Evolutionary conservation across 306 rosid genomes (phyloP).

Genomic region (Glycine soja): DNA sequence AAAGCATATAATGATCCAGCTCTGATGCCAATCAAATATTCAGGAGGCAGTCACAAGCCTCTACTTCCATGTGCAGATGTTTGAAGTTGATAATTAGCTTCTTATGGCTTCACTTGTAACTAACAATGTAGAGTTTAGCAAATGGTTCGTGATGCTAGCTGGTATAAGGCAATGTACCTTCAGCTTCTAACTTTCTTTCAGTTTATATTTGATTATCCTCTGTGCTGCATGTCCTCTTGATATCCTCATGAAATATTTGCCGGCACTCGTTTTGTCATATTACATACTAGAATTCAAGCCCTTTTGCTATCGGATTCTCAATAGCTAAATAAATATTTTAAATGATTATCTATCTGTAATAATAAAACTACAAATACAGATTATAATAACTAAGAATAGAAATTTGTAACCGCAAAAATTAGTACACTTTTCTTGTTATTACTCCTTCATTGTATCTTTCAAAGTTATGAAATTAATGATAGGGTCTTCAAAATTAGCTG

Average conservation of each 20-base stretch:
- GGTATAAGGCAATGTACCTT: neutral
- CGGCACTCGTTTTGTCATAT: neutral
- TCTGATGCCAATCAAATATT: conserved; percentile 56
- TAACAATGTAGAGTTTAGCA: conserved; percentile 22
- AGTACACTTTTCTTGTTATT: neutral
- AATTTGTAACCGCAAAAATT: neutral
- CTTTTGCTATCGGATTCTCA: neutral
- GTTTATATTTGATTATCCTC: conserved; percentile 5
- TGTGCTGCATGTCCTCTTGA: neutral
- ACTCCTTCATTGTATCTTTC: neutral
- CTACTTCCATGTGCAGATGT: conserved; percentile 54
- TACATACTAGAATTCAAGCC: neutral
- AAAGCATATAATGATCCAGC: conserved; percentile 75
- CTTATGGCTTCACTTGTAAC: conserved; percentile 7
- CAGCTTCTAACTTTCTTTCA: conserved; percentile 8
- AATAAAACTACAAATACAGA: neutral
- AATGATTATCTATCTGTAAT: neutral
- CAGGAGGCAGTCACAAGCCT: conserved; percentile 51
- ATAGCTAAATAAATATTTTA: neutral
- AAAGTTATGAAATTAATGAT: neutral
- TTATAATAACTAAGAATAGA: neutral
- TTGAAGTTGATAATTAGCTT: conserved; percentile 38
- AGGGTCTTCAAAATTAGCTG: neutral
- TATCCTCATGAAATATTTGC: neutral
- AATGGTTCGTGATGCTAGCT: conserved; percentile 15